phyloP scores from a whole-genome alignment of 2,329 filamentous ascomycete genomes.

The Paraconiothyrium sp. region DNA sequence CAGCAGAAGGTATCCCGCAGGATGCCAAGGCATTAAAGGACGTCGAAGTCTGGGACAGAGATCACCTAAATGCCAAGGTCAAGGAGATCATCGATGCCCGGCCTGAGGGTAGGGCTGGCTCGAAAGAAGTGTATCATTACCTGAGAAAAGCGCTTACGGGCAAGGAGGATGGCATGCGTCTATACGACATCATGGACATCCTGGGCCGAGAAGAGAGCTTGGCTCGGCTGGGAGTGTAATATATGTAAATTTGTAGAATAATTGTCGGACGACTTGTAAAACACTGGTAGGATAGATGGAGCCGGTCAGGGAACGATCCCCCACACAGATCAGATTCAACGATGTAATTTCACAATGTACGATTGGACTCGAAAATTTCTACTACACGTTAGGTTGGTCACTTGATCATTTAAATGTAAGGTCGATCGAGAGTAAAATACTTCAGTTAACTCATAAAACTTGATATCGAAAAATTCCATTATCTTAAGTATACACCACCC shows the following conservation, averaged over 20 bases:
- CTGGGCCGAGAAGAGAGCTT: conserved; percentile 44
- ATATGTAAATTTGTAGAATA: conserved; percentile 1
- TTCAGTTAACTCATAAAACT: neutral
- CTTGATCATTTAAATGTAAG: neutral
- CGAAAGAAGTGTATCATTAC: conserved; percentile 47
- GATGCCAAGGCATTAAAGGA: conserved; percentile 29
- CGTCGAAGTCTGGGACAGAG: conserved; percentile 35
- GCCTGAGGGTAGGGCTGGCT: conserved; percentile 32
- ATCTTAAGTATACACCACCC: neutral
- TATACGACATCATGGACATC: conserved; percentile 49
- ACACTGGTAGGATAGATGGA: neutral
- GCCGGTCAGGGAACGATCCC: conserved; percentile 1
- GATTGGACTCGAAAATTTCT: neutral
- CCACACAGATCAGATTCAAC: neutral
- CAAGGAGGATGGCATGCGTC: conserved; percentile 42
- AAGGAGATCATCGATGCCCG: conserved; percentile 40
- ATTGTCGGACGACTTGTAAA: neutral
- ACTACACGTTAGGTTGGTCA: no score
- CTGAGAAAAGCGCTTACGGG: conserved; percentile 43
- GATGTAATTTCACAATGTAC: neutral
- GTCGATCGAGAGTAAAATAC: neutral
- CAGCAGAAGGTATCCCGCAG: conserved; percentile 30
- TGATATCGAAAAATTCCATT: no score
- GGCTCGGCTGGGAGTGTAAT: conserved; percentile 33
- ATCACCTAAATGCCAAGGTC: conserved; percentile 37